Conservation (phyloP, 176 grass and related monocot genomes). For the Urochloa ruziziensis region DNA sequence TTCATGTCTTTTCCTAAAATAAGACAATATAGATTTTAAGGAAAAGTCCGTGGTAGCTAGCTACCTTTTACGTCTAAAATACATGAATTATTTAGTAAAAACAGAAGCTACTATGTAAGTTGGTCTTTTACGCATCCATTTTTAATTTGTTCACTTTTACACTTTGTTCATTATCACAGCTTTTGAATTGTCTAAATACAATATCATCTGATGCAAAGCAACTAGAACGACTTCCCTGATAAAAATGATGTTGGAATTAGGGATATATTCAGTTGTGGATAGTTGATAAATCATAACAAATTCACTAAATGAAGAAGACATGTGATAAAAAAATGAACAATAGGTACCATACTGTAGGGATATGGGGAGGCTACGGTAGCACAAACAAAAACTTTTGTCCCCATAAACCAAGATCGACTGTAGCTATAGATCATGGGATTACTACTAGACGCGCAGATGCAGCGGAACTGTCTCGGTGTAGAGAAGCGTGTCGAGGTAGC, state of each 20-base stretch:
- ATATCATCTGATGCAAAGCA: not conserved
- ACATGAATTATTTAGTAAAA: not conserved
- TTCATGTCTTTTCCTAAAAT: not conserved
- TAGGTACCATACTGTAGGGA: too few relatives aligned
- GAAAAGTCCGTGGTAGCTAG: not conserved
- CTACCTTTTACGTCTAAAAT: not conserved
- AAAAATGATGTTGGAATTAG: not conserved
- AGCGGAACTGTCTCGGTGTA: too few relatives aligned
- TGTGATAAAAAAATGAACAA: too few relatives aligned
- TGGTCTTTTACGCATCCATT: not conserved
- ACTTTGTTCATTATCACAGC: not conserved
- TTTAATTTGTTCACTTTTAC: not conserved
- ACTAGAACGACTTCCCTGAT: not conserved
- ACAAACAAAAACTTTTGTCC: too few relatives aligned
- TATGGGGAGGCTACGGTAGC: too few relatives aligned
- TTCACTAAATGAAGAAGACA: not conserved
- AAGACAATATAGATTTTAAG: not conserved
- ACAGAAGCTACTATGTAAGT: not conserved
- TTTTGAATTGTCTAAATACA: not conserved
- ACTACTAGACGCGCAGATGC: too few relatives aligned
- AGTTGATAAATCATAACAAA: not conserved
- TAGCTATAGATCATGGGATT: too few relatives aligned
- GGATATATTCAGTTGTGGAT: too few relatives aligned
- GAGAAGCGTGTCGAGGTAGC: too few relatives aligned
- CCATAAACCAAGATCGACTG: too few relatives aligned